Evolutionary conservation across 805 yeast genomes (phyloP).

Genomic region (Millerozyma miso): DNA sequence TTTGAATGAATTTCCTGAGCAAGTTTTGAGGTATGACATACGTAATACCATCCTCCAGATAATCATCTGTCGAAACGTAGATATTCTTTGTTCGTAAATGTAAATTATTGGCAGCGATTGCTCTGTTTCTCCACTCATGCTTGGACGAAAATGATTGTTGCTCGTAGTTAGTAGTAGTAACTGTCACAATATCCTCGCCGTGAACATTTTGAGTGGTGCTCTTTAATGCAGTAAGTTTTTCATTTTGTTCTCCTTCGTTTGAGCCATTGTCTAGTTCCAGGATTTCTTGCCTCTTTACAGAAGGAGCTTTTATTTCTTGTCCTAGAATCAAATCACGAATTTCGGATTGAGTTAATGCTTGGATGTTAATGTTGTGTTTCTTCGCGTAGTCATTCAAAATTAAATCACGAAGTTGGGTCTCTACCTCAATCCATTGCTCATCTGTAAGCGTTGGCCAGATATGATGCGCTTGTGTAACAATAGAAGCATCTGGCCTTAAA

Average conservation of each 20-base stretch:
- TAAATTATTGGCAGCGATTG: constrained; percentile 71
- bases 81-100: constrained; percentile 68
- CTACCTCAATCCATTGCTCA: constrained; percentile 91
- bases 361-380: constrained; percentile 79
- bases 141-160: constrained; percentile 77
- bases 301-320: constrained; percentile 88
- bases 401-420: constrained; percentile 80
- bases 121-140: constrained; percentile 88
- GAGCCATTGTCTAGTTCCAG: constrained; percentile 61
- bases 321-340: constrained; percentile 92
- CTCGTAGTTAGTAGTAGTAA: constrained; percentile 86
- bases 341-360: constrained; percentile 87
- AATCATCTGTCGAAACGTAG: constrained; percentile 61
- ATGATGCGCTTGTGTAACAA: constrained; percentile 71
- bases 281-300: constrained; percentile 78
- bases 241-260: constrained; percentile 40
- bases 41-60: constrained; percentile 50
- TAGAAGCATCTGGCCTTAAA: constrained; percentile 67
- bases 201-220: constrained; percentile 85
- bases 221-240: constrained; percentile 69
- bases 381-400: constrained; percentile 81
- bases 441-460: constrained; percentile 89
- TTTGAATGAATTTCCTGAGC: constrained; percentile 68
- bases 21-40: constrained; percentile 81
- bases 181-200: constrained; percentile 94